A percentile compares a stretch with the other conserved stretches of the same genome.
Evolutionary conservation across 108 stramenopile species (phyloP).

Genomic region (Cylindrotheca closterium): DNA sequence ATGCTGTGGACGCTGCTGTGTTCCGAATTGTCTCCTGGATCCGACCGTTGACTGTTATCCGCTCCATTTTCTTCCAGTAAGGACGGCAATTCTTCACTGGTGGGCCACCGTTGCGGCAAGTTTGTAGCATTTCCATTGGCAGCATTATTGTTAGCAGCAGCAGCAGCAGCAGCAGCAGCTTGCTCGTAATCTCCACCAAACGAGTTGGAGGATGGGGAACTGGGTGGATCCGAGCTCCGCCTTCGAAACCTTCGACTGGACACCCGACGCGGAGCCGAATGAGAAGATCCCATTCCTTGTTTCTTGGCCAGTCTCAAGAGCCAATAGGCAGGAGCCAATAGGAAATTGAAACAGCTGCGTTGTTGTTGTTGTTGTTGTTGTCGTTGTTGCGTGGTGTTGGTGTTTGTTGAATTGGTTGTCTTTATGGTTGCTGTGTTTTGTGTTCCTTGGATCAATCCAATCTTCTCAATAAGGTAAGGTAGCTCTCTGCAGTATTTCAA

Average conservation of each 20-base stretch:
- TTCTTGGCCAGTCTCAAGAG: too few relatives aligned
- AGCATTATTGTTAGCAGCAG: neutral
- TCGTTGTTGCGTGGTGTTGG: neutral
- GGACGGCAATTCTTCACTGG: slow-evolving; percentile 8
- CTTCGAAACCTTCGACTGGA: neutral
- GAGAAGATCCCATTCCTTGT: slow-evolving; percentile 19
- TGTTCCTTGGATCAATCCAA: too few relatives aligned
- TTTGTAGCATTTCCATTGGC: neutral
- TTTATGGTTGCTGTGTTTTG: too few relatives aligned
- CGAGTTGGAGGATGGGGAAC: neutral
- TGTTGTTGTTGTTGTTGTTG: neutral
- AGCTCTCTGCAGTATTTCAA: too few relatives aligned
- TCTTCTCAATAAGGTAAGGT: too few relatives aligned
- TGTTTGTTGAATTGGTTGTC: too few relatives aligned
- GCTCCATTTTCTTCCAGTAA: slow-evolving; percentile 10
- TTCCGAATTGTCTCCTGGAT: neutral
- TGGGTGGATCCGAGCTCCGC: neutral
- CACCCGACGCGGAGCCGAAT: slow-evolving; percentile 17
- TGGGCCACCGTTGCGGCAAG: neutral
- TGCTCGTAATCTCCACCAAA: neutral
- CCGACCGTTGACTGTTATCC: neutral
- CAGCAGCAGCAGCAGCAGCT: neutral
- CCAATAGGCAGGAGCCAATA: neutral
- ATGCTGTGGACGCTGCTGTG: too few relatives aligned
- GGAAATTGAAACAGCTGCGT: neutral